phyloP scores from a whole-genome alignment of 768 basidiomycete species.

The Asterophora lycoperdoides region DNA sequence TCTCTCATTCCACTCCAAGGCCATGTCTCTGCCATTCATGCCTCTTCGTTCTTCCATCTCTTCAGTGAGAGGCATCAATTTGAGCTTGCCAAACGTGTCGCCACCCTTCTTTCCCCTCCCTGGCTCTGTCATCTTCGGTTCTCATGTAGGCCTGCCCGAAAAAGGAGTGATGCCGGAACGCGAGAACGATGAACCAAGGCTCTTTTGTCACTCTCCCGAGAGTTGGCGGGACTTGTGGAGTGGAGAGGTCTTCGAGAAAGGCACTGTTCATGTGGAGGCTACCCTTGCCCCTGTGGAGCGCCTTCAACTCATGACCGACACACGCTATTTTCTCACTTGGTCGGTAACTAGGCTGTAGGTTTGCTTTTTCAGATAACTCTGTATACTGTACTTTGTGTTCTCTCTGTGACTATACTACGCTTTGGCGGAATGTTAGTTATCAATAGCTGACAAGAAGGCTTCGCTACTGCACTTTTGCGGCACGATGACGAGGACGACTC shows the following conservation, averaged over 20 bases:
- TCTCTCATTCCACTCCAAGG: conserved; percentile 45
- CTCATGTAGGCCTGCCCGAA: conserved; percentile 30
- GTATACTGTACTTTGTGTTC: too few relatives aligned
- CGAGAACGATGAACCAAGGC: background rate
- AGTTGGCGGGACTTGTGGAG: conserved; percentile 36
- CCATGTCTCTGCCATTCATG: conserved; percentile 45
- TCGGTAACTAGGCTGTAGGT: conserved; percentile 21
- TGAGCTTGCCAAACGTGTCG: conserved; percentile 37
- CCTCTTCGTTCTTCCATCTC: conserved; percentile 50
- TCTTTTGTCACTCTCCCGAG: conserved; percentile 35
- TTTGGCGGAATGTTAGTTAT: too few relatives aligned
- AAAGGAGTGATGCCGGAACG: conserved; percentile 24
- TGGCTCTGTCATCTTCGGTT: conserved; percentile 45
- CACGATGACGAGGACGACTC: conserved; percentile 3
- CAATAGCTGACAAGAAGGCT: too few relatives aligned
- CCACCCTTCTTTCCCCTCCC: conserved; percentile 36
- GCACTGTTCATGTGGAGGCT: conserved; percentile 27
- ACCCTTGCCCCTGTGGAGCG: conserved; percentile 18
- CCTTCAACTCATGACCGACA: conserved; percentile 1
- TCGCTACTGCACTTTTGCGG: too few relatives aligned
- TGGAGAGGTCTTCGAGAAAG: conserved; percentile 28
- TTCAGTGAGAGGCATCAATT: conserved; percentile 38
- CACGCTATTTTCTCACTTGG: conserved; percentile 19
- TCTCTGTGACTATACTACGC: too few relatives aligned
- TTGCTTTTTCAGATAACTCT: too few relatives aligned